phyloP scores from a whole-genome alignment of 2,329 filamentous ascomycete species.

The Bipolaris zeicola region DNA sequence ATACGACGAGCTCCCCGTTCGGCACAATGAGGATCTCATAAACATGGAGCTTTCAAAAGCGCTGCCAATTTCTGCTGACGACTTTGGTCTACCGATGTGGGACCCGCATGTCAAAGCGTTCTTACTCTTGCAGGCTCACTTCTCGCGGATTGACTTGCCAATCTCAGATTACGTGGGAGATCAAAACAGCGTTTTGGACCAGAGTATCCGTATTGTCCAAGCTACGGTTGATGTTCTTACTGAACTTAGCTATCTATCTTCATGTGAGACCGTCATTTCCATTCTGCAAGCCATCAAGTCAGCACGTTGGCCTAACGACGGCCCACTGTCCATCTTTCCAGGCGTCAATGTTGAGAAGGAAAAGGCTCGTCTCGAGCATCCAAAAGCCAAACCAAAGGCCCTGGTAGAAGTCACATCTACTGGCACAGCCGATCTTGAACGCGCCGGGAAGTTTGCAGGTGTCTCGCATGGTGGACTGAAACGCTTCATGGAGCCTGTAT shows the following conservation, averaged over 20 bases:
- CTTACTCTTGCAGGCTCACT: constrained; percentile 90
- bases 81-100: constrained; percentile 85
- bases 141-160: constrained; percentile 88
- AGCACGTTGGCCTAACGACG: constrained; percentile 86
- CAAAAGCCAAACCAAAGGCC: constrained; percentile 39
- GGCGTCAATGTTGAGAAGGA: constrained; percentile 62
- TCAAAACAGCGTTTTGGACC: constrained; percentile 84
- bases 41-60: constrained; percentile 87
- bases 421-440: constrained; percentile 36
- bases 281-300: constrained; percentile 92
- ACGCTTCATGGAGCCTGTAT: constrained; percentile 64
- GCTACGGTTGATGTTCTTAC: constrained; percentile 92
- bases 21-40: constrained; percentile 97
- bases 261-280: constrained; percentile 78
- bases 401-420: constrained; percentile 49
- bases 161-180: constrained; percentile 98
- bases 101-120: constrained; percentile 98
- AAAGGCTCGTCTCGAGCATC: constrained; percentile 51
- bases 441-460: constrained; percentile 55
- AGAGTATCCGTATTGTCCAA: constrained; percentile 95
- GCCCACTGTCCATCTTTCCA: constrained; percentile 78
- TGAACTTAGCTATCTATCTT: constrained; percentile 81
- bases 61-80: constrained; percentile 70
- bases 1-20: constrained; percentile 96
- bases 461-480: constrained; percentile 54